Evolutionary conservation across 345 rosid species (phyloP), one percentile per base, ranked within the genome.

Genomic region (Aegle marmelos): DNA sequence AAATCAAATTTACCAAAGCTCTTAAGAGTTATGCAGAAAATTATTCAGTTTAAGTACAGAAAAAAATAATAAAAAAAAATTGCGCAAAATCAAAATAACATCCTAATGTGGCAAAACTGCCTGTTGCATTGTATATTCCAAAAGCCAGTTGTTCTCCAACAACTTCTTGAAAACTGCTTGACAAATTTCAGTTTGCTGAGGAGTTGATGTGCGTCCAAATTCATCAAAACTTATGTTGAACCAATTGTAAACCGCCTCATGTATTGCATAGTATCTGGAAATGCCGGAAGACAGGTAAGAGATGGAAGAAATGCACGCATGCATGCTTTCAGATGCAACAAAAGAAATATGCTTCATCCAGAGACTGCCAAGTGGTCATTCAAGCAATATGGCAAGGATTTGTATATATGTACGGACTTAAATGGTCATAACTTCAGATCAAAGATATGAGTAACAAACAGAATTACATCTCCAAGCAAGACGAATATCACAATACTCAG

Each of bases 161-260:
- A 84, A 48, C 58, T 57, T 82, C 74, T 79, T 76, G 71, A 84
- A 84, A 73, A 82, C 79, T 58, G 83, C 74, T 21, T 84, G 87
- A 74, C 87, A 84, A 16, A 82, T 77, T 80, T 85, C 89, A 48
- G 88, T 86, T 67, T 88, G 91, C 82, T 82, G 81, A n/a, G 88
- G 91, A 39, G 83, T 58, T 24, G 89, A 88, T 14, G 91, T 88
- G 4, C 91, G 88, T 34, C 91, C 91, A 81, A 88, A 88, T 74
- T 84, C 84, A 83, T 88, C 91, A 74, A 88, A 88, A 71, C 85
- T 86, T 75, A 88, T 88, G 63, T 85, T 68, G 50, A 88, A 88
- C 91, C 91, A 88, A 0, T 86, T 74, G 53, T 88, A 88, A 36
- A 88, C 89, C 9, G 85, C 84, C 71, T 78, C 81, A 54, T 88